A percentile compares a stretch with the other conserved stretches of the same genome.
Conservation (phyloP, 225 moss, liverwort and hornwort species). For the Straminergon stramineum region DNA sequence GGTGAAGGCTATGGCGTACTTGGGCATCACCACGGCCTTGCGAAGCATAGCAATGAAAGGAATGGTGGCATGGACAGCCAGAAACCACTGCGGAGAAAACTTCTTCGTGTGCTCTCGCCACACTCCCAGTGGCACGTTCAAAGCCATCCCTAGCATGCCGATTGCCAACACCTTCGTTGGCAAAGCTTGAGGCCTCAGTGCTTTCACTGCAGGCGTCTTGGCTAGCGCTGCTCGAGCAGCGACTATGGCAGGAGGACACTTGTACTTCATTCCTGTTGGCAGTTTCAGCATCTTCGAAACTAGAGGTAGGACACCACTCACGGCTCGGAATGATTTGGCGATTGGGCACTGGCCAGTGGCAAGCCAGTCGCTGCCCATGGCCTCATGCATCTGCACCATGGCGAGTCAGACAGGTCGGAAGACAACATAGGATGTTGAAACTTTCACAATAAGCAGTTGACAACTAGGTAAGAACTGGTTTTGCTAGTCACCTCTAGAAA, state of each 20-base stretch:
- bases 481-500: neutral
- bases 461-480: neutral
- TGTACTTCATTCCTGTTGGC: slow-evolving; percentile 69
- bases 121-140: slow-evolving; percentile 84
- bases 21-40: slow-evolving; percentile 97
- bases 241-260: slow-evolving; percentile 87
- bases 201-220: slow-evolving; percentile 66
- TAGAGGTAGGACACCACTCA: slow-evolving; percentile 67
- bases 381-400: slow-evolving; percentile 38
- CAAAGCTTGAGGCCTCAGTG: slow-evolving; percentile 74
- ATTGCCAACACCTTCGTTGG: slow-evolving; percentile 90
- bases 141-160: slow-evolving; percentile 84
- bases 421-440: neutral
- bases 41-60: slow-evolving; percentile 96
- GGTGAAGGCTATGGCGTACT: slow-evolving; percentile 90
- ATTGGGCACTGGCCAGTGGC: slow-evolving; percentile 90
- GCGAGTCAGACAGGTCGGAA: neutral
- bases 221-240: slow-evolving; percentile 84
- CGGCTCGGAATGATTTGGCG: slow-evolving; percentile 82
- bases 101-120: slow-evolving; percentile 97
- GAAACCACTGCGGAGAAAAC: slow-evolving; percentile 90
- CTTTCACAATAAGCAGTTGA: neutral
- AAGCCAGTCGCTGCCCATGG: slow-evolving; percentile 91
- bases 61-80: slow-evolving; percentile 91
- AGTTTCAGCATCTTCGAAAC: slow-evolving; percentile 59